These are phyloP conservation scores for Phytophthora foliorum DNA, from an alignment of 352 stramenopile genomes.

Conservation along the genomic window DNA sequence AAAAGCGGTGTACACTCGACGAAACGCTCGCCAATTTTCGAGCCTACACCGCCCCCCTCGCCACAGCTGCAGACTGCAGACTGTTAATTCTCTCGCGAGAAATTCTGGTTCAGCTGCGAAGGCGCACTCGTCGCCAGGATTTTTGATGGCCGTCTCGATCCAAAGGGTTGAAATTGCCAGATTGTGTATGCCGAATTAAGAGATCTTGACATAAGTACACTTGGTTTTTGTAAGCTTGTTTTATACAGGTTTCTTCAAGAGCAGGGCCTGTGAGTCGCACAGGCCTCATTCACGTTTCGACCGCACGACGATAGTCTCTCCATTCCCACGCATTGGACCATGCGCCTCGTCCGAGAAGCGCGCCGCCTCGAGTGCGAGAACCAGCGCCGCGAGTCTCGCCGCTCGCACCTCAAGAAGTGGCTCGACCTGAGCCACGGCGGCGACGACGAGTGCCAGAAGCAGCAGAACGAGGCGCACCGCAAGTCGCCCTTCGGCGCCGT, in stretches of 20 bases:
- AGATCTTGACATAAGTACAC: too few species aligned
- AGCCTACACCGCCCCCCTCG: background rate
- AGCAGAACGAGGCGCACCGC: conserved; percentile 16
- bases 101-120: background rate
- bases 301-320: background rate
- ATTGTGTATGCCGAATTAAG: too few species aligned
- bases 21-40: background rate
- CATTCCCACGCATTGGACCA: conserved; percentile 16
- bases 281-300: conserved; percentile 8
- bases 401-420: conserved; percentile 45
- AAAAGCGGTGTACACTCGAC: background rate
- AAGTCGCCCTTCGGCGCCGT: conserved; percentile 17
- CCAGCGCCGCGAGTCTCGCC: conserved; percentile 36
- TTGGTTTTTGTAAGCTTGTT: conserved; percentile 19
- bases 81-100: background rate
- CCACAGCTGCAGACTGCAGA: too few species aligned
- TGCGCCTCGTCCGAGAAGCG: conserved; percentile 46
- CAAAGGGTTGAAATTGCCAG: too few species aligned
- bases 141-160: background rate
- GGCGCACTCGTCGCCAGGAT: background rate
- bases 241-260: conserved; percentile 23
- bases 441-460: conserved; percentile 22
- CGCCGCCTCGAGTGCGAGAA: conserved; percentile 45
- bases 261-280: conserved; percentile 12
- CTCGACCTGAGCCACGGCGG: conserved; percentile 30